Evolutionary conservation across 225 moss, liverwort and hornwort species (phyloP), one percentile per base, ranked within the genome.

Genomic region (Climacium dendroides): DNA sequence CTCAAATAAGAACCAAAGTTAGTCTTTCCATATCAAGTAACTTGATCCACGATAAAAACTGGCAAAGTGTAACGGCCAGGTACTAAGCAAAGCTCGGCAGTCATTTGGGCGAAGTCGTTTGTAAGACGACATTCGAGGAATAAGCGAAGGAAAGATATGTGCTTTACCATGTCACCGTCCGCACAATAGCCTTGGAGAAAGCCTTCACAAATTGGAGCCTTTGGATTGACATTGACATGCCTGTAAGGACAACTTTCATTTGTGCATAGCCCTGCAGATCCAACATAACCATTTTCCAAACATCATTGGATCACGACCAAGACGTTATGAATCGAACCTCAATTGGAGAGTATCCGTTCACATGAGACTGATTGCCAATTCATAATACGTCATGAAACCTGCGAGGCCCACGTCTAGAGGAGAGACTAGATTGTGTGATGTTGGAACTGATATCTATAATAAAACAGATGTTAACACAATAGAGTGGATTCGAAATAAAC

Each of bases 161-260:
- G 83, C 69, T 62, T 92, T 93, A 98, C 98, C 96, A 89, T 94
- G 87, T 97, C 98, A 78, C 98, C 98, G 59, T 96, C 96, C 87
- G 93, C 95, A 93, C 99, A 99, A 90, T 96, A 99, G 67, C 99
- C 99, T 85, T 93, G 96, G 84, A 97, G 96, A 90, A 97, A 99
- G 66, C 95, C 95, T 80, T 97, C 95, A 89, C 99, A 97, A 70
- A 97, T 92, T 35, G 95, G 91, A 81, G 99, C 99, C 85, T 95
- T 97, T 37, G 97, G 91, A 90, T 95, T 96, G 57, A 97, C 96
- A 87, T 94, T 96, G 55, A 96, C 97, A 92, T 99, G 99, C 90
- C 99, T 95, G 87, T 95, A 99, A 41, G 99, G 94, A 91, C 99
- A 99, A 77, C 75, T 91, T 87, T 95, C 97, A 89, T 97, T 95